Percentiles rank a stretch among this genome's conserved stretches.
These are phyloP conservation scores for Calocybe cyanea DNA, from an alignment of 768 basidiomycete species.

Conservation along the genomic window DNA sequence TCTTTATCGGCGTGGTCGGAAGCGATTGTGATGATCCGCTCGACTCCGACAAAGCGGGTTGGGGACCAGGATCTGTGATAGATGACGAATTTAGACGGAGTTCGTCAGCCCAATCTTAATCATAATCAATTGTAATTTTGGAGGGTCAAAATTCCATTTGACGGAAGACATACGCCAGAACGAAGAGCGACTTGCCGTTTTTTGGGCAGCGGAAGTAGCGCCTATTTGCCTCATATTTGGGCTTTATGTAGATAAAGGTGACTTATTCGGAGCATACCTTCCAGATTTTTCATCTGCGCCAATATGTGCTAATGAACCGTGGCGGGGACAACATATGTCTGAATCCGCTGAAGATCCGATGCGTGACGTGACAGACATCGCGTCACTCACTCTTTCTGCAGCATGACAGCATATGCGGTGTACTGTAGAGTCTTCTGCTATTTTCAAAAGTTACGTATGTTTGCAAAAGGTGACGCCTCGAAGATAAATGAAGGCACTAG, in stretches of 20 bases:
- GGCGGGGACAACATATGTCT: no score
- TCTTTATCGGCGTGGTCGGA: conserved; percentile 13
- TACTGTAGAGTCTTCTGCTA: no score
- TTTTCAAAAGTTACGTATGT: no score
- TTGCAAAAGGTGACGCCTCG: no score
- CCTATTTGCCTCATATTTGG: conserved; percentile 9
- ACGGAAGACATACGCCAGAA: conserved; percentile 34
- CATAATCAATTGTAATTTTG: background rate
- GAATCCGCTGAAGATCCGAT: no score
- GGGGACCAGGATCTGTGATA: background rate
- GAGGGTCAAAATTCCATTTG: background rate
- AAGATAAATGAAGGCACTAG: no score
- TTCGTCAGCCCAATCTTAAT: conserved; percentile 17
- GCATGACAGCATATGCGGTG: no score
- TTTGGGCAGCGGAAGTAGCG: conserved; percentile 36
- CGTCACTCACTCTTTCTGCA: no score
- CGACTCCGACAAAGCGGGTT: background rate
- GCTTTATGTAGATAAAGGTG: conserved; percentile 10
- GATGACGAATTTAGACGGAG: background rate
- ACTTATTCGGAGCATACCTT: no score
- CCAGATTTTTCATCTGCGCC: conserved; percentile 24
- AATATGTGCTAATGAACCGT: no score
- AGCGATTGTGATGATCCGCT: background rate
- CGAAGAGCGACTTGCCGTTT: conserved; percentile 21
- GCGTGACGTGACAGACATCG: no score